Base-by-base conservation (phyloP, 305 asterid species). In the Fraxinus baroniana region DNA sequence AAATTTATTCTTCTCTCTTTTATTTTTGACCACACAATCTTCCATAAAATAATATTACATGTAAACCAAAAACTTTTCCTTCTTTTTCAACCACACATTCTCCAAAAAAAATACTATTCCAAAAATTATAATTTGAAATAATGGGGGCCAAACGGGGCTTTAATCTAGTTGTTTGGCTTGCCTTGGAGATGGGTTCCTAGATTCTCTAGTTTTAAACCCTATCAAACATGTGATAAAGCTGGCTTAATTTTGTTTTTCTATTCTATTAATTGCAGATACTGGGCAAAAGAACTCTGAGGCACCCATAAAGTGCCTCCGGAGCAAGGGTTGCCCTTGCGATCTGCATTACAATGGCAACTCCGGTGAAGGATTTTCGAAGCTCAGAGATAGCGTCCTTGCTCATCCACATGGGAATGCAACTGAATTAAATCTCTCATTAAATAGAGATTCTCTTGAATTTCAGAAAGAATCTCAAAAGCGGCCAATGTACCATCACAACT, bases 251-350 rank as follows among this genome's bases (percentile, higher is more conserved):
- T 62, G 26, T 68, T 70, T 60, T 74, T 76, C 77, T 77, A 41
- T 70, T 33, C 24, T 46, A 82, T 79, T 76, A 60, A 57, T 39
- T 83, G 89, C 91, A 91, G 97, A 86, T 88, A 78, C 87, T 77
- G 41, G 84, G 83, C 91, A 85, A 78, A 83, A 82, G 79, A 87
- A 84, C 87, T 86, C 89, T 68, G 94, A 88, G 93, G 91, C 94
- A 81, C 84, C 94, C 7, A 55, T 88, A 74, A 92, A 85, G 82
- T 85, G 93, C 90, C 91, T 90, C 87, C 92, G 81, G 79, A 89
- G 81, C 87, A 91, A 88, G 85, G 87, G 85, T 37, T 89, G 74
- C 80, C 91, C 90, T 46, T 87, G 86, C 85, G 72, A 78, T 79
- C 78, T 85, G 79, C 91, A 93, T 55, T 85, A 82, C 80, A 91